phyloP scores from a whole-genome alignment of 2,329 filamentous ascomycete species.

The Colletotrichum falcatum region DNA sequence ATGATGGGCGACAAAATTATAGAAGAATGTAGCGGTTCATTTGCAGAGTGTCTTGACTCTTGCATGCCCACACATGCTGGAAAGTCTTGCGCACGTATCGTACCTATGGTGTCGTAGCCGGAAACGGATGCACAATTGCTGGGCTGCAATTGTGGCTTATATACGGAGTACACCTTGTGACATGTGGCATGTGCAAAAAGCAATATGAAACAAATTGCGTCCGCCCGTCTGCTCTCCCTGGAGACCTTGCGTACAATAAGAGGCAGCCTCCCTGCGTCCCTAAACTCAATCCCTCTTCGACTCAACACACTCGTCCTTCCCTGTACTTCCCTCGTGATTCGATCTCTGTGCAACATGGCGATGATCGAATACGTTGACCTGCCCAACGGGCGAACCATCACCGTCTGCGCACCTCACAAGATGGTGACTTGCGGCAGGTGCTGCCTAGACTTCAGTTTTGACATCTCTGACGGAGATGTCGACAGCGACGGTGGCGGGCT shows the following conservation, averaged over 20 bases:
- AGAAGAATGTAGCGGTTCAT: background rate
- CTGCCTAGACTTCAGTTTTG: slow-evolving; percentile 27
- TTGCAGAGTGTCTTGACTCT: too few species aligned
- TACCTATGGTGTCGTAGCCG: too few species aligned
- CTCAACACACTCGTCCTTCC: background rate
- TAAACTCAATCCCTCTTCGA: background rate
- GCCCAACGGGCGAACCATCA: slow-evolving; percentile 23
- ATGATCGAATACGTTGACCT: slow-evolving; percentile 11
- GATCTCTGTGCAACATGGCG: background rate
- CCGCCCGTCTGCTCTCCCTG: background rate
- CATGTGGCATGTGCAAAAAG: background rate
- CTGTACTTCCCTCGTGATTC: background rate
- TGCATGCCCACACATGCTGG: too few species aligned
- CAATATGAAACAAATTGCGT: too few species aligned
- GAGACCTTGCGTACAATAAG: background rate
- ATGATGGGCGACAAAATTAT: background rate
- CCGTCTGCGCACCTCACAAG: slow-evolving; percentile 14
- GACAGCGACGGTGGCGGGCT: background rate
- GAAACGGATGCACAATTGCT: too few species aligned
- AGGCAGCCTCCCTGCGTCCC: background rate
- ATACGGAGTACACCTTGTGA: background rate
- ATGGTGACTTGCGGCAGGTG: slow-evolving; percentile 19
- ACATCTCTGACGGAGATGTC: background rate
- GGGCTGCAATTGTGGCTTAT: too few species aligned
- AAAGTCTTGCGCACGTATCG: background rate